These are phyloP conservation scores for Ceratocystis eucalypticola DNA, from an alignment of 2,329 filamentous ascomycete genomes.

Conservation along the genomic window DNA sequence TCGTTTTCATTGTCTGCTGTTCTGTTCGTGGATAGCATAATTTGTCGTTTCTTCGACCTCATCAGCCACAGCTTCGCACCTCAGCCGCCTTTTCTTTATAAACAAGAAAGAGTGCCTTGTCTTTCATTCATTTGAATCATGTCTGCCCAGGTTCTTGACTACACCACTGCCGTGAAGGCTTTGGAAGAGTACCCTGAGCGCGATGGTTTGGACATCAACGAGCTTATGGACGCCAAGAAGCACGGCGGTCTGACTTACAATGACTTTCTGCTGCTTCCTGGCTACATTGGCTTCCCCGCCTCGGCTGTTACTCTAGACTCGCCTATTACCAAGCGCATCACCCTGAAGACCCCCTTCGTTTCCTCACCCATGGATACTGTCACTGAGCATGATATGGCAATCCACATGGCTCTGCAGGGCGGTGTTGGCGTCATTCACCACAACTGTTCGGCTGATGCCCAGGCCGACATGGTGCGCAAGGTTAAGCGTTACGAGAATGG, in stretches of 20 bases:
- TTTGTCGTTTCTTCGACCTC: constrained; percentile 32
- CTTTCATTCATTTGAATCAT: constrained; percentile 32
- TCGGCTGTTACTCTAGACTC: constrained; percentile 79
- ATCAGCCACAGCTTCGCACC: constrained; percentile 21
- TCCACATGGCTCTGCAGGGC: constrained; percentile 84
- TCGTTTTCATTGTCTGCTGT: constrained; percentile 25
- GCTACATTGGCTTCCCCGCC: constrained; percentile 96
- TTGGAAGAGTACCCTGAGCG: constrained; percentile 65
- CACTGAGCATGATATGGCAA: constrained; percentile 98
- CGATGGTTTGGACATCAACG: constrained; percentile 78
- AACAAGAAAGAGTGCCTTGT: constrained; percentile 19
- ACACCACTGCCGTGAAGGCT: constrained; percentile 61
- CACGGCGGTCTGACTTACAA: constrained; percentile 96
- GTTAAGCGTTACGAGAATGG: constrained; percentile 99
- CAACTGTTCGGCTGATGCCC: constrained; percentile 94
- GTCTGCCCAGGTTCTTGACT: constrained; percentile 59
- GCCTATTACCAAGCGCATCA: constrained; percentile 86
- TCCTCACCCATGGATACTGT: constrained; percentile 99
- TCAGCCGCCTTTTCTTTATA: constrained; percentile 25
- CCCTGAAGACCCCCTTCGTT: constrained; percentile 89
- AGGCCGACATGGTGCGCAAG: constrained; percentile 98
- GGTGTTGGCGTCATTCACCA: constrained; percentile 94
- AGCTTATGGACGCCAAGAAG: constrained; percentile 79
- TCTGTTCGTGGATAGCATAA: constrained; percentile 25
- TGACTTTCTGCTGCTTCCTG: constrained; percentile 91